These are phyloP conservation scores for Cyberlindnera maclurae DNA, from an alignment of 805 yeast genomes.

Conservation along the genomic window DNA sequence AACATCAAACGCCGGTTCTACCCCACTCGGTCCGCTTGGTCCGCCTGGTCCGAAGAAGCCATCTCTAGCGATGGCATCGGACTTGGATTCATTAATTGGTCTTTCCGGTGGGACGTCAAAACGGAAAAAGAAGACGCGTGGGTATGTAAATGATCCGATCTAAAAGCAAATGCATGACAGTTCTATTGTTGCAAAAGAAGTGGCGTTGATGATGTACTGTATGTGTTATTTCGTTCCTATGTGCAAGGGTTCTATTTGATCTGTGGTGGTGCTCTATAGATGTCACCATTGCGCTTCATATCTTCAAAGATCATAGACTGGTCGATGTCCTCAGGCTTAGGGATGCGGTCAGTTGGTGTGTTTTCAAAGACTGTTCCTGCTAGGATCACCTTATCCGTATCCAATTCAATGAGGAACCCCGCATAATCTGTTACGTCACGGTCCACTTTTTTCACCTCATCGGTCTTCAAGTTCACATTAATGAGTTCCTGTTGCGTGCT, in stretches of 20 bases:
- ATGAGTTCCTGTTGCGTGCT: constrained; percentile 55
- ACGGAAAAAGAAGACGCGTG: constrained; percentile 41
- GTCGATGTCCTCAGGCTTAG: constrained; percentile 25
- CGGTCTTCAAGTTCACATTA: constrained; percentile 37
- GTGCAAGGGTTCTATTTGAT: too few species aligned
- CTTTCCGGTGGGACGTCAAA: constrained; percentile 27
- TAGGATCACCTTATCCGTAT: constrained; percentile 46
- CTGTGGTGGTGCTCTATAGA: constrained; percentile 25
- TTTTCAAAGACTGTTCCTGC: constrained; percentile 67
- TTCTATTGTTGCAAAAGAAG: too few species aligned
- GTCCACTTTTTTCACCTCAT: constrained; percentile 38
- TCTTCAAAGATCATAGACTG: constrained; percentile 22
- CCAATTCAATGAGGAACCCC: constrained; percentile 56
- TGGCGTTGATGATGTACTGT: background rate
- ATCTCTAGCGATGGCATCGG: constrained; percentile 16
- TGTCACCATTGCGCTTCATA: constrained; percentile 28
- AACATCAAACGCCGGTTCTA: constrained; percentile 14
- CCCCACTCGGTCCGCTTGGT: constrained; percentile 1
- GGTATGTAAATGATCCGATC: constrained; percentile 48
- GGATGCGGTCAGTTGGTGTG: constrained; percentile 33
- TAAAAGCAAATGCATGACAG: too few species aligned
- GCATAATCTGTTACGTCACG: constrained; percentile 55
- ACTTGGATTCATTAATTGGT: constrained; percentile 40
- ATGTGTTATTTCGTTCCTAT: constrained; percentile 1
- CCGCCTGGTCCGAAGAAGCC: constrained; percentile 1